Conservation (phyloP, 441 rosid species). For the Croton laevigatus region DNA sequence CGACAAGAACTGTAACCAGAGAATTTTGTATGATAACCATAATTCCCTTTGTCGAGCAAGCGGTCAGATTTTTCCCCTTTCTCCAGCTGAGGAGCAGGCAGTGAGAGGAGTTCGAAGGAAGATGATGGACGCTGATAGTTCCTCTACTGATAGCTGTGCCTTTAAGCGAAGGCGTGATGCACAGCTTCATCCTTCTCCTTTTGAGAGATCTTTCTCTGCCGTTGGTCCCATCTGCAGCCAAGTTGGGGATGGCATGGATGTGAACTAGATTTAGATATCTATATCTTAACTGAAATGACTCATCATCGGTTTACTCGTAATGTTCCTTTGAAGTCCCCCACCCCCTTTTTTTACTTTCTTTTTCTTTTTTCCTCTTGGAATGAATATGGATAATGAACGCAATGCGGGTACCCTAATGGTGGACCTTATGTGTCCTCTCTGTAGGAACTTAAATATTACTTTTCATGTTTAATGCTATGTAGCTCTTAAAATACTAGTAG, state of each 20-base stretch:
- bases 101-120: constrained; percentile 91
- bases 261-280: constrained; percentile 62
- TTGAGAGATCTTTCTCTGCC: constrained; percentile 86
- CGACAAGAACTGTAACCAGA: constrained; percentile 97
- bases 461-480: constrained; percentile 39
- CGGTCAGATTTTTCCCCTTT: constrained; percentile 68
- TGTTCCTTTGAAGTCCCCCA: constrained; percentile 29
- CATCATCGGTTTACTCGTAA: constrained; percentile 23
- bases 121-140: constrained; percentile 69
- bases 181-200: constrained; percentile 78
- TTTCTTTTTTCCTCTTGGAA: constrained; percentile 27
- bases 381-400: constrained; percentile 38
- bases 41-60: constrained; percentile 88
- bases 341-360: constrained; percentile 26
- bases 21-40: constrained; percentile 93
- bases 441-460: constrained; percentile 48
- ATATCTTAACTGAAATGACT: constrained; percentile 31
- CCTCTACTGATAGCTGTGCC: constrained; percentile 63
- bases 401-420: constrained; percentile 44
- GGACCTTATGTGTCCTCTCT: constrained; percentile 41
- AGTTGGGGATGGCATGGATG: constrained; percentile 90
- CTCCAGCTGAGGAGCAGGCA: constrained; percentile 77
- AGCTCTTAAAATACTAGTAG: no score
- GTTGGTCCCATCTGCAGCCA: constrained; percentile 90
- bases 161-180: constrained; percentile 85